Conservation (phyloP, 2,329 filamentous ascomycete genomes). For the Reticulascus tulasneorum region DNA sequence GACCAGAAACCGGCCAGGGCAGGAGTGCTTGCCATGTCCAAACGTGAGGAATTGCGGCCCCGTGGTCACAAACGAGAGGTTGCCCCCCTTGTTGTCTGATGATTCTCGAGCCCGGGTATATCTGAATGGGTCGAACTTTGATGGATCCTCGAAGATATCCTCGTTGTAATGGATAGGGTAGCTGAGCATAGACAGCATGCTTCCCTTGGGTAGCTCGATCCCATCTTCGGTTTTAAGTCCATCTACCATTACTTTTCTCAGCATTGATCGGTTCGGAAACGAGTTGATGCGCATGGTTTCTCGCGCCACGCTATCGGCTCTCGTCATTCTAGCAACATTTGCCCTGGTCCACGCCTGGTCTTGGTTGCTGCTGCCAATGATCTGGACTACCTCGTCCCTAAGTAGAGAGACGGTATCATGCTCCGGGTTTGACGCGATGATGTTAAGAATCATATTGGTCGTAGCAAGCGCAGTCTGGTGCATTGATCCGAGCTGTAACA, state of each 20-base stretch:
- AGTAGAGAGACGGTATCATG: conserved; percentile 31
- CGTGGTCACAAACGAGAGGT: conserved; percentile 26
- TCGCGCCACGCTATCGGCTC: conserved; percentile 36
- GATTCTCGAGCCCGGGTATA: conserved; percentile 32
- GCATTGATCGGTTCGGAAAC: conserved; percentile 21
- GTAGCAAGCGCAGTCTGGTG: conserved; percentile 36
- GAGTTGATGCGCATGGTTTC: conserved; percentile 37
- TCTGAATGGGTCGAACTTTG: conserved; percentile 36
- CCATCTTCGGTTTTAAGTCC: conserved; percentile 28
- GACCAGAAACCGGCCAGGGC: conserved; percentile 24
- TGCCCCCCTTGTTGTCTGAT: conserved; percentile 15
- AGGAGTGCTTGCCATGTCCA: conserved; percentile 30
- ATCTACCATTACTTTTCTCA: conserved; percentile 24
- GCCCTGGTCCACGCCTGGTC: conserved; percentile 33
- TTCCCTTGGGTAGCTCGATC: conserved; percentile 25
- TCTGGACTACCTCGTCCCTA: conserved; percentile 29
- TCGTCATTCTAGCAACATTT: conserved; percentile 30
- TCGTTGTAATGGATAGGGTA: conserved; percentile 25
- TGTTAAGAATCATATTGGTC: conserved; percentile 34
- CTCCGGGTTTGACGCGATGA: conserved; percentile 29
- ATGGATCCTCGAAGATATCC: conserved; percentile 26
- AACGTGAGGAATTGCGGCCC: conserved; percentile 26
- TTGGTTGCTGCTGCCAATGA: conserved; percentile 22
- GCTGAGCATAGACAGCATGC: conserved; percentile 26
- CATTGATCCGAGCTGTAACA: conserved; percentile 34